Percentiles rank a stretch among this genome's conserved stretches.
Conservation (phyloP, 2,329 filamentous ascomycete species). For the Fusarium euwallaceae region DNA sequence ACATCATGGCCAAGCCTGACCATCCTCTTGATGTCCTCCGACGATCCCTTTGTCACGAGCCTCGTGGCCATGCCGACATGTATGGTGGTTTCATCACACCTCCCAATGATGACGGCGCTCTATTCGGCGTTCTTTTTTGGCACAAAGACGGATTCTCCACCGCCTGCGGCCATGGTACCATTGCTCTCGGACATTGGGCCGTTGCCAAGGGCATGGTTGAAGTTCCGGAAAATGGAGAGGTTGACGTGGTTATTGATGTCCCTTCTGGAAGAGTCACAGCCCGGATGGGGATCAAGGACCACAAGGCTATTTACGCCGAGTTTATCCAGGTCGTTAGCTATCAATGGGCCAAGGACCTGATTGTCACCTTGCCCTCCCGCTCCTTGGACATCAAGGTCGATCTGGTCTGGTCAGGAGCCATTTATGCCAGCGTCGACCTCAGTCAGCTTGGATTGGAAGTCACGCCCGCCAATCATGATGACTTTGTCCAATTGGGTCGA, state of each 20-base stretch:
- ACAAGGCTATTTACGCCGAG: constrained; percentile 19
- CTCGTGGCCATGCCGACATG: constrained; percentile 40
- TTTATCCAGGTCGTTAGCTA: constrained; percentile 38
- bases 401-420: constrained; percentile 24
- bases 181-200: not conserved
- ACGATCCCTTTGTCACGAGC: constrained; percentile 35
- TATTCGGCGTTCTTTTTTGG: constrained; percentile 47
- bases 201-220: not conserved
- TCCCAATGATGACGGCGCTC: constrained; percentile 35
- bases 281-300: not conserved
- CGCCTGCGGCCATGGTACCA: not conserved
- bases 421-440: constrained; percentile 2
- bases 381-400: not conserved
- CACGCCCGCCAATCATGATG: not conserved
- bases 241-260: constrained; percentile 37
- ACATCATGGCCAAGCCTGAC: not conserved
- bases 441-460: not conserved
- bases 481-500: not conserved
- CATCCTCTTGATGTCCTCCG: constrained; percentile 21
- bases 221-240: not conserved
- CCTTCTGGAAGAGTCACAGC: constrained; percentile 30
- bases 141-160: constrained; percentile 42
- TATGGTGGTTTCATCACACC: constrained; percentile 45
- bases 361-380: constrained; percentile 10
- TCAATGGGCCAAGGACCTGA: constrained; percentile 12